Evolutionary conservation across 2,329 filamentous ascomycete genomes (phyloP), one percentile per base, ranked within the genome.

Genomic region (Neofusicoccum cordaticola): DNA sequence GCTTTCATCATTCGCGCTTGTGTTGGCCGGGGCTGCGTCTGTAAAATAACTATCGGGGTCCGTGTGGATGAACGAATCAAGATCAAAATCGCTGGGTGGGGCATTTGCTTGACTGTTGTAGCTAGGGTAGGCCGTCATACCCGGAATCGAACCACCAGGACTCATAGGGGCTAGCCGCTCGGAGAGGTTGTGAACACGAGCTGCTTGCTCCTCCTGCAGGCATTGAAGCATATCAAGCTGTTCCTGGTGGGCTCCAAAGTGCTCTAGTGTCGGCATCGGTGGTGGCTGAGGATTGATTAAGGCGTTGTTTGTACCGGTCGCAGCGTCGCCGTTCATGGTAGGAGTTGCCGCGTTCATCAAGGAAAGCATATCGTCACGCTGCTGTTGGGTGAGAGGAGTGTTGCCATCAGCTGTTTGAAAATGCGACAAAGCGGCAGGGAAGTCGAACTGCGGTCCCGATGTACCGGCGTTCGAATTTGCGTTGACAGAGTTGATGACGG

Each of bases 181-280:
- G 60, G 88, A 88, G 9, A 97, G 82, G 65, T 91, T 87, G 67
- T 91, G 86, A 1, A 97, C 90, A 56, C 90, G 90, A 53, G 84
- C 84, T 66, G 90, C 88, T 71, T 97, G 93, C 66, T 94, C 88
- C 27, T 87, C 86, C 73, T 96, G 91, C 71, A 97, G 82, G 48
- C 88, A 89, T 67, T 91, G 87, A 2, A 98, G 83, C 35, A 90
- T 85, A 60, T 95, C 91, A 34, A 97, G 85, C 67, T 96, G 90
- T 13, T 89, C 83, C 67, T 90, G 85, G 4, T 90, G 93, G 66
- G 85, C 85, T 51, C 83, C 85, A 67, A 95, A 85, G 44, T 88
- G 84, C 58, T 85, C 82, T 19, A 92, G 79, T 13, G 81, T 79
- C 0, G 84, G 83, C 77, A 86, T 83, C 1, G 81, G 78, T 0